Evolutionary conservation across 495 filamentous ascomycete species (phyloP).

Genomic region (Neurospora africana): DNA sequence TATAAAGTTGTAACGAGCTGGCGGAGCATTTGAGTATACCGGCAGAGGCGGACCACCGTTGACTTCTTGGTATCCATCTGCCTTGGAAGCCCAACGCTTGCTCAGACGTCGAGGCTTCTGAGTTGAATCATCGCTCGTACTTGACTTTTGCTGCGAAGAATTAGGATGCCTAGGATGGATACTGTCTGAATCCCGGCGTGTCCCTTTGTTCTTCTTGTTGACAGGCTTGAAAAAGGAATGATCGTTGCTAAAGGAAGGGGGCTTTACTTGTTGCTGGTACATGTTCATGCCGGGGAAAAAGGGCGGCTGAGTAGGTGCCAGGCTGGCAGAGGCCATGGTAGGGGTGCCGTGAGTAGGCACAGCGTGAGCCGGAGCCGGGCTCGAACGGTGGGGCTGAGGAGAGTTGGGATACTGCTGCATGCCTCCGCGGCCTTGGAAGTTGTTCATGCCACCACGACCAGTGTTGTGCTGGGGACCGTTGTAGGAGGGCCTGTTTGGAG

Average conservation of each 20-base stretch:
- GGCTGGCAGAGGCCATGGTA: conserved; percentile 51
- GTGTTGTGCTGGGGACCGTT: conserved; percentile 38
- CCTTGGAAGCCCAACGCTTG: conserved; percentile 29
- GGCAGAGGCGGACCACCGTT: conserved; percentile 11
- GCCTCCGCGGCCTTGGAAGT: conserved; percentile 48
- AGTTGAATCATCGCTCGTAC: conserved; percentile 13
- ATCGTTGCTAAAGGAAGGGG: conserved; percentile 38
- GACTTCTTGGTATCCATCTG: conserved; percentile 12
- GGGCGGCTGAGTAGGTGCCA: conserved; percentile 47
- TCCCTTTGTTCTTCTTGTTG: conserved; percentile 30
- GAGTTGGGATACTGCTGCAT: conserved; percentile 54
- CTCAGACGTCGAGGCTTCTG: conserved; percentile 27
- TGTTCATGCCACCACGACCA: conserved; percentile 57
- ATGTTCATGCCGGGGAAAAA: conserved; percentile 49
- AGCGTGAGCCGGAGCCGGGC: conserved; percentile 58
- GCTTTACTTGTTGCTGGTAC: conserved; percentile 55
- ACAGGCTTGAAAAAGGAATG: conserved; percentile 16
- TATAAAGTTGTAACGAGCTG: conserved; percentile 15
- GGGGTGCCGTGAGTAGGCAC: conserved; percentile 53
- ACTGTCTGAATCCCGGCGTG: conserved; percentile 35
- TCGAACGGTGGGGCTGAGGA: conserved; percentile 51
- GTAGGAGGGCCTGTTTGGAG: conserved; percentile 50
- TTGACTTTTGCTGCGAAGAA: conserved; percentile 19
- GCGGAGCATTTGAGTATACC: conserved; percentile 17
- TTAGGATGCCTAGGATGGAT: conserved; percentile 24